A percentile compares a stretch with the other conserved stretches of the same genome.
phyloP scores from a whole-genome alignment of 2,329 filamentous ascomycete species.

The Tolypocladium sp. region DNA sequence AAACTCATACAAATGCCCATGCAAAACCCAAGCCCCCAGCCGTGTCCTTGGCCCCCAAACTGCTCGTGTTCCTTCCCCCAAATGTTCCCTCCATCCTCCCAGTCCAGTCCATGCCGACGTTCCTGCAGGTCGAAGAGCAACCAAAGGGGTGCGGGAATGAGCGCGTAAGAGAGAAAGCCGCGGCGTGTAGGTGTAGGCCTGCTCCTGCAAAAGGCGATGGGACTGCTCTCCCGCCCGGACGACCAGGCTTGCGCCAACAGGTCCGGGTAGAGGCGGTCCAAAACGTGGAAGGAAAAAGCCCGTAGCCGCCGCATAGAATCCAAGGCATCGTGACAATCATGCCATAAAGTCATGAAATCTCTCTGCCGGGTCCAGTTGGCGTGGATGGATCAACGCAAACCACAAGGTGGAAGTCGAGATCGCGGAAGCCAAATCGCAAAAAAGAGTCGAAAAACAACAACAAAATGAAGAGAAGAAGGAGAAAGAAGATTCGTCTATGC shows the following conservation, averaged over 20 bases:
- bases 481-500: slow-evolving; percentile 17
- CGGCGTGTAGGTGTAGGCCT: neutral
- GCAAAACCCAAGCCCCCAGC: neutral
- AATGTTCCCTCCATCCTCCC: neutral
- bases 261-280: neutral
- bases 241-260: neutral
- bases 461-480: slow-evolving; percentile 12
- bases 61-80: neutral
- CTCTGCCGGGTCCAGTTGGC: neutral
- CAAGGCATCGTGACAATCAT: slow-evolving; percentile 15
- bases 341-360: slow-evolving; percentile 2
- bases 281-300: slow-evolving; percentile 8
- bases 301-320: neutral
- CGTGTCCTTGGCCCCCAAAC: neutral
- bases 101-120: neutral
- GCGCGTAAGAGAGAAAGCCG: neutral
- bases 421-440: slow-evolving; percentile 8
- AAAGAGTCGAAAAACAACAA: slow-evolving; percentile 11
- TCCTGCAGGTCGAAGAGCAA: neutral
- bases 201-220: neutral
- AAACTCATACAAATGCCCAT: slow-evolving; percentile 3
- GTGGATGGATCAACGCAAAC: slow-evolving; percentile 1
- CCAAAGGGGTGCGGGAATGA: neutral
- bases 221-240: neutral
- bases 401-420: neutral